Base-by-base conservation (phyloP, 768 basidiomycete genomes). In the Suillus lakei region DNA sequence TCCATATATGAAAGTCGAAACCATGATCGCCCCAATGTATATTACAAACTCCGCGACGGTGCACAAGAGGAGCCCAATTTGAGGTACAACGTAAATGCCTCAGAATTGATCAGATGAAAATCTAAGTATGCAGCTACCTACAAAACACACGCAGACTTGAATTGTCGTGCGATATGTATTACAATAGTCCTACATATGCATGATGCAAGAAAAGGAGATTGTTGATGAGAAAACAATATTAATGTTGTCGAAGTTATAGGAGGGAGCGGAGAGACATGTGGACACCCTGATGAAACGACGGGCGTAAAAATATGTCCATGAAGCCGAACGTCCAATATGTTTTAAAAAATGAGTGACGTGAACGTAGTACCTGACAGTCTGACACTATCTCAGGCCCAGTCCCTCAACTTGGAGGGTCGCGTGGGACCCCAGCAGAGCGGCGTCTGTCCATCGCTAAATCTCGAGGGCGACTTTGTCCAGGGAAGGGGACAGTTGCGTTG, bases 361-460 rank as follows among this genome's bases (percentile, higher is more conserved):
- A 38, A 28, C 21, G 5, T 34, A 53, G 12, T 21, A 54, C 32
- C 53, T 54, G 32, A 53, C 62, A 39, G n/a, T 50, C 28, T n/a
- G 21, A 67, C 32, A 16, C 48, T 16, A 65, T 38, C 12, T 39
- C 10, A 43, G 39, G 39, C 4, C 16, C 21, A 30, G 30, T 50
- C 44, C 4, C 64, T 68, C 73, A 81, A 63, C 76, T 83, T 16
- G 79, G 77, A 38, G 82, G 81, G 67, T 82, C 81, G 26, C 83
- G 80, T n/a, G 71, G 75, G 30, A 73, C 26, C 32, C 72, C 71
- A 65, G 80, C 72, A 62, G 71, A 60, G 63, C 78, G 74, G 67
- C 75, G 74, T 30, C 66, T 69, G 21, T 80, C 76, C 30, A 74
- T 69, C 0, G 48, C n/a, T 15, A 64, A 63, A 5, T 73, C 70